These are phyloP conservation scores for Penicillium sp. DNA, from an alignment of 2,329 filamentous ascomycete genomes.

Conservation along the genomic window DNA sequence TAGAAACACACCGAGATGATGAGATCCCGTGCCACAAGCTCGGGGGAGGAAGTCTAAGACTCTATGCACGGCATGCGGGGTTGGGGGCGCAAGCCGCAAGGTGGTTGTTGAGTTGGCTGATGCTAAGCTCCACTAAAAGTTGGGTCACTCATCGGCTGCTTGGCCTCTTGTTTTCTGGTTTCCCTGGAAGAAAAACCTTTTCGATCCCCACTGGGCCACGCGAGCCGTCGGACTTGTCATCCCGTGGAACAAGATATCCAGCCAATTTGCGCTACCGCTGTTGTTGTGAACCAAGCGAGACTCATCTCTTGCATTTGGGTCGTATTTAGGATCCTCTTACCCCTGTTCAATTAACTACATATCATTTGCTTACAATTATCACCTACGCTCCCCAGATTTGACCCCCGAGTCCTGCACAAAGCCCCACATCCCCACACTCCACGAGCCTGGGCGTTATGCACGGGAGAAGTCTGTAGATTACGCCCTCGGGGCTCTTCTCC, in stretches of 20 bases:
- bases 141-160: not conserved
- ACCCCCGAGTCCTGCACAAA: not conserved
- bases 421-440: slow-evolving; percentile 11
- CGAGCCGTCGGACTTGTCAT: not conserved
- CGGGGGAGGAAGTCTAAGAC: not conserved
- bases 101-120: not conserved
- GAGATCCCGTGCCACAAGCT: not conserved
- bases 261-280: not conserved
- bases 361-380: no score
- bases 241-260: not conserved
- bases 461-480: not conserved
- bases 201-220: not conserved
- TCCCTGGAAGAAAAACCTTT: not conserved
- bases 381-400: not conserved
- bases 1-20: not conserved
- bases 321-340: not conserved
- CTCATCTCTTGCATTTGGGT: not conserved
- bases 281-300: not conserved
- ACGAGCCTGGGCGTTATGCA: not conserved
- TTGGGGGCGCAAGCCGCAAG: no score
- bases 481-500: not conserved
- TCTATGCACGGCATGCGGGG: not conserved
- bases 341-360: no score
- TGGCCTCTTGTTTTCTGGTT: not conserved
- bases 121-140: not conserved